Conservation (phyloP, 2,329 filamentous ascomycete genomes). For the Fusarium nygamai region DNA sequence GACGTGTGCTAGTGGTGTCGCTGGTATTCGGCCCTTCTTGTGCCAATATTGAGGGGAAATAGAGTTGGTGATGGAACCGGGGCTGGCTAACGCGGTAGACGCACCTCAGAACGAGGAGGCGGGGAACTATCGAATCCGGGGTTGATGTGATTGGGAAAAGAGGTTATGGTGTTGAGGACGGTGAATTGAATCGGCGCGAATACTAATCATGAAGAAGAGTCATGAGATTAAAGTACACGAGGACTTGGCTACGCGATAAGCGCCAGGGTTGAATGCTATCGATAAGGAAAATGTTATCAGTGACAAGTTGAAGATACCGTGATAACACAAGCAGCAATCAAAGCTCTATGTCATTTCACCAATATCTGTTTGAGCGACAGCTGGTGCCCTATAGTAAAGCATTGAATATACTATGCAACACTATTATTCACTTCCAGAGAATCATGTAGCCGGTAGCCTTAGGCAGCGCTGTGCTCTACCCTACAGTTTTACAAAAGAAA, state of each 20-base stretch:
- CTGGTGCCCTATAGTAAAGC: rapidly evolving
- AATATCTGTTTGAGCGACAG: rapidly evolving
- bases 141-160: background rate
- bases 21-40: conserved; percentile 24
- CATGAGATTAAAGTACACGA: background rate
- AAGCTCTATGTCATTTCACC: too few relatives aligned
- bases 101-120: background rate
- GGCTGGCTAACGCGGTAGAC: background rate
- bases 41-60: conserved; percentile 15
- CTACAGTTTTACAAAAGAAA: background rate
- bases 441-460: background rate
- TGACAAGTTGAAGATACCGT: background rate
- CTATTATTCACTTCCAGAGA: background rate
- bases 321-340: background rate
- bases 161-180: background rate
- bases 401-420: background rate
- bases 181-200: background rate
- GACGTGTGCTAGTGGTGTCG: background rate
- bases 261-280: background rate
- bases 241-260: background rate
- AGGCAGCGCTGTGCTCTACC: background rate
- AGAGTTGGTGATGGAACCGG: background rate
- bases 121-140: background rate
- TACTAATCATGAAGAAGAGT: background rate
- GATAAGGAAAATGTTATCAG: background rate